Evolutionary conservation across 192 early-diverging fungal genomes (phyloP), one percentile per base, ranked within the genome.

Genomic region (Mortierella alpina): DNA sequence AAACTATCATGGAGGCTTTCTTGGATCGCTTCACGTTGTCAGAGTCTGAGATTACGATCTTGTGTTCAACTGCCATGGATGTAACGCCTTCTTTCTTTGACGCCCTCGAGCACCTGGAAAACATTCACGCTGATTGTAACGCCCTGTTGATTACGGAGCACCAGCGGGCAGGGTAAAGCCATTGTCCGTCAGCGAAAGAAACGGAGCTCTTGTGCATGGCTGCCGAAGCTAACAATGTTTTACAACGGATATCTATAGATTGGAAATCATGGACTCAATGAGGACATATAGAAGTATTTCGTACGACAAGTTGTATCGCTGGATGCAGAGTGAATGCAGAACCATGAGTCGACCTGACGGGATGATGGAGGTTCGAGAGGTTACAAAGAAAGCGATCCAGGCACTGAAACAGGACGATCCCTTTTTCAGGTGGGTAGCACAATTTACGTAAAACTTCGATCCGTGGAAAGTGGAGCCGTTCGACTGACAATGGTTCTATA

Each of bases 231-330:
- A 1, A 4, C 39, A 53, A 15, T 63, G 66, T 68, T 6, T 14
- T 20, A 12, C 31, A 44, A 2, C 14, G 20, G 53, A 39, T 12
- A 12, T 57, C 49, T 1, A 48, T 62, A 91, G 92, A 0, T 61
- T 92, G 44, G 92, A 95, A 59, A 94, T 96, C 73, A 91, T 96
- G 89, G 93, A 94, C 63, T 85, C 83, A 2, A 88, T 93, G 83
- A 82, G 89, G 14, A 58, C 82, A 11, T 91, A 89, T 74, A 91
- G 94, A 70, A 93, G 94, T 59, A 85, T 85, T 8, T 93, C 92
- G 0, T 96, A 88, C 70, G 90, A 93, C 18, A 93, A 90, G 63
- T 69, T 96, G 39, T 92, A 90, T 73, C 75, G 87, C 22, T 96
- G 95, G 95, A 88, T 91, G 22, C 91, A 92, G 61, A 72, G 53